Base-by-base conservation (phyloP, 2,329 filamentous ascomycete genomes). In the Neonectria coccinea region DNA sequence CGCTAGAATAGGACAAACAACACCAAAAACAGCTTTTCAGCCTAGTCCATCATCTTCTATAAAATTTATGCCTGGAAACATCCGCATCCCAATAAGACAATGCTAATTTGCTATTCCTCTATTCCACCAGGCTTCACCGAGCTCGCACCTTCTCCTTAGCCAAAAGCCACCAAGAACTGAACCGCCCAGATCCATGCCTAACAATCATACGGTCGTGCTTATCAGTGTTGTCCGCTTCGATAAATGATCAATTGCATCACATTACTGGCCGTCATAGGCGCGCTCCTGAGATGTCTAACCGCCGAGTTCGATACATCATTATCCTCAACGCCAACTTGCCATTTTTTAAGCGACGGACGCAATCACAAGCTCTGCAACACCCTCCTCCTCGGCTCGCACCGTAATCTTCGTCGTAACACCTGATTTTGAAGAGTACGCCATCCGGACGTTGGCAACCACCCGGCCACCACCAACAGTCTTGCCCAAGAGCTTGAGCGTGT, bases 341-440 rank as follows among this genome's bases (percentile, higher is more conserved):
- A 67, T 61, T 65, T 69, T 70, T 86, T 88, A 97, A 78, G 92
- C 90, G 78, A 97, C 90, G 73, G 93, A 94, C 71, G 89, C 92
- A 77, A 97, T 87, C 65, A 98, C 89, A 79, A 97, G 84, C 65
- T 89, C 86, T 66, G 96, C 94, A 75, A 99, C 89, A 60, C 93
- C 93, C 77, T 96, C 93, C 81, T 99, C 96, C 79, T 99, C 96
- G 78, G 92, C 92, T 77, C 96, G 88, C 66, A 95, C 92, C 56
- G 91, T 92, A 73, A 99, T 93, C 88, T 98, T 98, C 75, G 95
- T 97, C 63, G 96, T 97, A 27, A 98, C 94, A 56, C 96, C 96
- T 54, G 91, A 91, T 86, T 97, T 97, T 74, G 92, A 89, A 66
- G 93, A 97, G 81, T 89, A 97, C 1, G 94, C 96, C 94, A 99